Evolutionary conservation across 2,329 filamentous ascomycete genomes (phyloP), one percentile per base, ranked within the genome.

Genomic region (Biscogniauxia marginata): DNA sequence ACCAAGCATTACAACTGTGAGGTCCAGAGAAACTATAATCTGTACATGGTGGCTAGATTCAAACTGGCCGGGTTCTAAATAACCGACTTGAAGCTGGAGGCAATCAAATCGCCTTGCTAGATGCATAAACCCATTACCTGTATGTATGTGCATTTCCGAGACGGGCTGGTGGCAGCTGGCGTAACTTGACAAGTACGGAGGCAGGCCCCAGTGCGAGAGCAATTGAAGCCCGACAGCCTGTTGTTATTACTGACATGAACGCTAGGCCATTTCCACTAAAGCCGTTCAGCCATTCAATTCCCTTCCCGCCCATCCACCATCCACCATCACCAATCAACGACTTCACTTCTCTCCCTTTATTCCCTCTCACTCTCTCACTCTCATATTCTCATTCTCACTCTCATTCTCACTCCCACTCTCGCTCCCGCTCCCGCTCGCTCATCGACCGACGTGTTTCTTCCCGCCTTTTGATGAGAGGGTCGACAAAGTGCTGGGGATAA

Each of bases 401-500:
- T 49, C 56, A 30, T 54, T 16, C 30, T 16, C 6, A 39, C 58
- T 9, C 48, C 53, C 34, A 11, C 54, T 16, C 16, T 23, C 30
- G n/a, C 9, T 39, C 30, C 5, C n/a, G n/a, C n/a, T 34, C 11
- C 30, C 30, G 16, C 16, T 34, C 30, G 21, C 44, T 23, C 50
- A 24, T 22, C 46, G 45, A 20, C 30, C n/a, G 13, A 39, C 30
- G 30, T 39, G 30, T 39, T n/a, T 39, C 13, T 16, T 39, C 30
- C 30, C 9, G 13, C 9, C 30, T 39, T 39, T 39, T 39, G 13
- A 16, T 39, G 30, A 39, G 9, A 39, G 30, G 30, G n/a, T 16
- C 30, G n/a, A 39, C 30, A n/a, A 7, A 30, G 25, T 16, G 30
- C 9, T 9, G 30, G 30, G 30, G 9, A 16, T 11, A 39, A 39